Percentiles rank a stretch among this genome's conserved stretches.
These are phyloP conservation scores for Phtheirospermum japonicum DNA, from an alignment of 257 asterid species.

Conservation along the genomic window DNA sequence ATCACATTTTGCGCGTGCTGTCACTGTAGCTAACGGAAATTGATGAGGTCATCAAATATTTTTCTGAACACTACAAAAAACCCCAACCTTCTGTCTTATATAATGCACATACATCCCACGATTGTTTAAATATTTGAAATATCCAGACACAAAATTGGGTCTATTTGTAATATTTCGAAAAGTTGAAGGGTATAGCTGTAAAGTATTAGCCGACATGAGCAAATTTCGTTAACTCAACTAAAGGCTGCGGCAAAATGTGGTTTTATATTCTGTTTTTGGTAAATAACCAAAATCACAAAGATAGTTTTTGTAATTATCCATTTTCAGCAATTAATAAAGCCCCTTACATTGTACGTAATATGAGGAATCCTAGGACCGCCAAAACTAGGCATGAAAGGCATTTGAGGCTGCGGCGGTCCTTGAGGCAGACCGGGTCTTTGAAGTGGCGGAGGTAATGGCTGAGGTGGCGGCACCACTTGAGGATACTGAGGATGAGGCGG, in stretches of 20 bases:
- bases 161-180: neutral
- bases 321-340: slow-evolving; percentile 1
- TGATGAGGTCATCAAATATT: neutral
- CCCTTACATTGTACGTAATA: slow-evolving; percentile 50
- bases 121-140: too few species aligned
- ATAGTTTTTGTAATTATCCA: neutral
- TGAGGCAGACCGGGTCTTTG: slow-evolving; percentile 54
- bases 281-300: neutral
- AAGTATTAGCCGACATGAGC: neutral
- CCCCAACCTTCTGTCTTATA: neutral
- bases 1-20: neutral
- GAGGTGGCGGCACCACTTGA: slow-evolving; percentile 49
- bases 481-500: slow-evolving; percentile 69
- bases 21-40: neutral
- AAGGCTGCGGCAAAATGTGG: too few species aligned
- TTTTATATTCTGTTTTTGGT: neutral
- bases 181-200: neutral
- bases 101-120: neutral
- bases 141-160: neutral
- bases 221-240: neutral
- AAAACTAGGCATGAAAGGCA: slow-evolving; percentile 54
- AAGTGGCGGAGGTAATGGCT: slow-evolving; percentile 38
- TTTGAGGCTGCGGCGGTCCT: slow-evolving; percentile 53
- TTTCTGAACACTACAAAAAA: neutral
- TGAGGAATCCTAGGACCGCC: slow-evolving; percentile 63